Evolutionary conservation across 768 basidiomycete genomes (phyloP), one percentile per base, ranked within the genome.

Genomic region (Termitomyces sp.): DNA sequence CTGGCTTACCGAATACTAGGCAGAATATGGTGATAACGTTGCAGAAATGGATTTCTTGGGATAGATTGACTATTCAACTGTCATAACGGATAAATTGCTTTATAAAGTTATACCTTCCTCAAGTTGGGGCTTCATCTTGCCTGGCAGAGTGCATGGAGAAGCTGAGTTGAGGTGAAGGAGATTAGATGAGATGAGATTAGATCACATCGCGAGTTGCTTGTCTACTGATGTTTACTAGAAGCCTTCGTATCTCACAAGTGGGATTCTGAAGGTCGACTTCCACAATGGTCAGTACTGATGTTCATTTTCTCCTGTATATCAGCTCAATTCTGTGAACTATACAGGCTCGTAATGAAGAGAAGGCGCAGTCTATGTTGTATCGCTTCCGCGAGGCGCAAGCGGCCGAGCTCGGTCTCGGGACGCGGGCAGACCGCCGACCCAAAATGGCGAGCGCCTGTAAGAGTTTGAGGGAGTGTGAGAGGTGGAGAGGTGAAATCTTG

Each of bases 371-470:
- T 24, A 67, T 68, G 67, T 49, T 68, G 20, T 68, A 94, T 72
- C 92, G 94, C 61, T 98, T 99, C 77, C 90, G 96, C 58, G 95
- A 98, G 77, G 92, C 93, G 49, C 96, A 99, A 71, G 95, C 94
- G 0, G 91, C 91, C 38, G 96, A 98, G 79, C 88, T 98, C 67
- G 96, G 96, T 40, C 84, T 99, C 24, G 90, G 91, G 38, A 89
- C 91, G 16, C 85, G 92, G 50, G 80, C 77, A 11, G 96, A 96
- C 74, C 85, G 88, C n/a, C 80, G 96, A 42, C 96, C 95, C 48
- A 84, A 91, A 57, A 92, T 98, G 90, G 95, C 96, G 12, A 90
- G 89, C 65, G 84, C 87, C 13, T 96, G 94, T 72, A 96, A 96
- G 74, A 95, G 90, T 68, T 72, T 98, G 67, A 80, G 93, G 40